phyloP scores from a whole-genome alignment of 2,329 filamentous ascomycete genomes.

The Sphaerulina populicola region DNA sequence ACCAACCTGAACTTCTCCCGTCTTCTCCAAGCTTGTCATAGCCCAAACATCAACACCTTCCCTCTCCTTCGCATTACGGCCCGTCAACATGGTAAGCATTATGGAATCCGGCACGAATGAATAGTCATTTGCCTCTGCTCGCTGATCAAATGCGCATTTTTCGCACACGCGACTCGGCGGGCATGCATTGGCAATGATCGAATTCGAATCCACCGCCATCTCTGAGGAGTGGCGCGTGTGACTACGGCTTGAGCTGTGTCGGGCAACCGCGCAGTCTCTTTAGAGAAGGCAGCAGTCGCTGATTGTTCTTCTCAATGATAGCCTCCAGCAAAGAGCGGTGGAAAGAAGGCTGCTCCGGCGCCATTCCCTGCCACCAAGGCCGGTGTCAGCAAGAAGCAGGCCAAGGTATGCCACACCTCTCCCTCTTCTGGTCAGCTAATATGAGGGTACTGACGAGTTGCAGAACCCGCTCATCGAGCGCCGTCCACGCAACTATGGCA shows the following conservation, averaged over 20 bases:
- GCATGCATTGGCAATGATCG: slow-evolving; percentile 22
- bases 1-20: slow-evolving; percentile 3
- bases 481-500: slow-evolving; percentile 93
- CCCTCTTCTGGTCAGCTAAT: background rate
- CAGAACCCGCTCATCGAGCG: slow-evolving; percentile 99
- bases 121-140: slow-evolving; percentile 22
- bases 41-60: slow-evolving; percentile 7
- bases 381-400: slow-evolving; percentile 75
- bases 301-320: slow-evolving; percentile 99
- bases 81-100: slow-evolving; percentile 24
- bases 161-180: slow-evolving; percentile 16
- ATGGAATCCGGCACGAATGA: background rate
- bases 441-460: slow-evolving; percentile 12
- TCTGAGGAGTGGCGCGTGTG: slow-evolving; percentile 25
- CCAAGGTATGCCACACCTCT: slow-evolving; percentile 65
- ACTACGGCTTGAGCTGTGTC: slow-evolving; percentile 47
- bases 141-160: slow-evolving; percentile 16
- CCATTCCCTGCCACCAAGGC: slow-evolving; percentile 94
- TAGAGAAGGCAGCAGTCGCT: slow-evolving; percentile 89
- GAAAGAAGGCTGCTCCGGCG: slow-evolving; percentile 96
- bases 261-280: slow-evolving; percentile 54
- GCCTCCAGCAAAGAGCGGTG: slow-evolving; percentile 72
- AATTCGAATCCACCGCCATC: slow-evolving; percentile 19
- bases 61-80: slow-evolving; percentile 10
- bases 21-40: slow-evolving; percentile 13